Percentiles rank a stretch among this genome's conserved stretches.
Conservation (phyloP, 208 protist genomes). For the Leishmania gerbilli region DNA sequence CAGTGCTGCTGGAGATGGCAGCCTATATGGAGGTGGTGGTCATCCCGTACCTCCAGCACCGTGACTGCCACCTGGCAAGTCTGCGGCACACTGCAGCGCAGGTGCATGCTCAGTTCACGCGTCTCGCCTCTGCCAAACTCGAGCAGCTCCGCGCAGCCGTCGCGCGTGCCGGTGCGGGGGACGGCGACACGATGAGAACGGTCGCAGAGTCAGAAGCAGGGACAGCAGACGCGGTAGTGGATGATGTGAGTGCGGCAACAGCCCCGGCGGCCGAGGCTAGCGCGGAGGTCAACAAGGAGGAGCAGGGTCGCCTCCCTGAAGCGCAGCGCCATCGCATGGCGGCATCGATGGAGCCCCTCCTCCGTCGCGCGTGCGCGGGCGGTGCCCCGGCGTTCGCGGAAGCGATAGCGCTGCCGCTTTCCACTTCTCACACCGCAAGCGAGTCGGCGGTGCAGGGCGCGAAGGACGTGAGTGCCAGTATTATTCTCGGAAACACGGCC, state of each 20-base stretch:
- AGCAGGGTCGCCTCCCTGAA: slow-evolving; percentile 1
- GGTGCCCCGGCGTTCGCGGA: neutral
- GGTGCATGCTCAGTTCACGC: slow-evolving; percentile 24
- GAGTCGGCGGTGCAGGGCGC: neutral
- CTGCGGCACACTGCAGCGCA: slow-evolving; percentile 14
- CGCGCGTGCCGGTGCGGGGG: neutral
- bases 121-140: neutral
- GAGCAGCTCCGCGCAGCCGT: slow-evolving; percentile 3
- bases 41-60: slow-evolving; percentile 28
- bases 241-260: neutral
- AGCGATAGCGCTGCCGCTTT: too few relatives aligned
- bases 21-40: slow-evolving; percentile 12
- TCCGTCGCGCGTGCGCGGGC: slow-evolving; percentile 1
- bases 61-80: slow-evolving; percentile 31
- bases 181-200: neutral
- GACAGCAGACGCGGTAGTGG: neutral
- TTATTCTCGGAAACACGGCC: slow-evolving; percentile 1
- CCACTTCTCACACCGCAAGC: neutral
- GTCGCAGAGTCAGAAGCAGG: neutral
- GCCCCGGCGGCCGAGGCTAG: neutral
- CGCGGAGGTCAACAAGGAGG: neutral
- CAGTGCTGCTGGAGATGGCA: slow-evolving; percentile 1
- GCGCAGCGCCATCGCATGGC: neutral
- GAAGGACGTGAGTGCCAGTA: neutral
- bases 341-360: neutral